Conservation (phyloP, 768 basidiomycete genomes). For the Pleurotus ostreatus region DNA sequence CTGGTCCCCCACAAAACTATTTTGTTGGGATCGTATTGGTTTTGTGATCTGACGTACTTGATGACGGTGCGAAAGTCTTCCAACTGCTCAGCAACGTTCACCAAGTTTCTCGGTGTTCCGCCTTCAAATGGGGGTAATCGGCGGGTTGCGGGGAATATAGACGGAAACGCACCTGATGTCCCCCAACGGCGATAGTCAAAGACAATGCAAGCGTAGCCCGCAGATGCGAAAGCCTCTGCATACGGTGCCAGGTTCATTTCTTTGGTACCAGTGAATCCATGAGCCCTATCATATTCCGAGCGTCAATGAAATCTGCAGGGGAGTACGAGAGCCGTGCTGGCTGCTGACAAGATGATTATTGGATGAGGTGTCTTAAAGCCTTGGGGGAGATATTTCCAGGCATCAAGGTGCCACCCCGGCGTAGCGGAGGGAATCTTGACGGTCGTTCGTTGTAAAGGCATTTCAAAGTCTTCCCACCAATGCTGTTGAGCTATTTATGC, state of each 20-base stretch:
- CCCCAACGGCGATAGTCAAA: slow-evolving; percentile 37
- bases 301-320: neutral
- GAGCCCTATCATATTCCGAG: slow-evolving; percentile 20
- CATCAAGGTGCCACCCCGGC: slow-evolving; percentile 27
- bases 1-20: slow-evolving; percentile 31
- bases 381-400: slow-evolving; percentile 27
- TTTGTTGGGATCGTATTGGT: slow-evolving; percentile 23
- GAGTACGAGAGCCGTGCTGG: neutral
- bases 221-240: slow-evolving; percentile 22
- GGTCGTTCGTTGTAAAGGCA: neutral
- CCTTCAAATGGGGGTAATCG: slow-evolving; percentile 14
- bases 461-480: neutral
- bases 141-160: neutral
- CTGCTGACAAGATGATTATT: slow-evolving; percentile 25
- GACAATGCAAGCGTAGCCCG: slow-evolving; percentile 27
- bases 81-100: slow-evolving; percentile 26
- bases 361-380: slow-evolving; percentile 12
- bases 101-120: slow-evolving; percentile 22
- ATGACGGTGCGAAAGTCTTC: slow-evolving; percentile 33
- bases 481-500: too few relatives aligned
- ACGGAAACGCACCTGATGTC: slow-evolving; percentile 20
- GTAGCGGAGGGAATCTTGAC: slow-evolving; percentile 26
- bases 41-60: slow-evolving; percentile 24
- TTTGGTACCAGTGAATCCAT: slow-evolving; percentile 26
- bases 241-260: slow-evolving; percentile 24